Evolutionary conservation across 768 basidiomycete species (phyloP).

Genomic region (Kwoniella shandongensis): DNA sequence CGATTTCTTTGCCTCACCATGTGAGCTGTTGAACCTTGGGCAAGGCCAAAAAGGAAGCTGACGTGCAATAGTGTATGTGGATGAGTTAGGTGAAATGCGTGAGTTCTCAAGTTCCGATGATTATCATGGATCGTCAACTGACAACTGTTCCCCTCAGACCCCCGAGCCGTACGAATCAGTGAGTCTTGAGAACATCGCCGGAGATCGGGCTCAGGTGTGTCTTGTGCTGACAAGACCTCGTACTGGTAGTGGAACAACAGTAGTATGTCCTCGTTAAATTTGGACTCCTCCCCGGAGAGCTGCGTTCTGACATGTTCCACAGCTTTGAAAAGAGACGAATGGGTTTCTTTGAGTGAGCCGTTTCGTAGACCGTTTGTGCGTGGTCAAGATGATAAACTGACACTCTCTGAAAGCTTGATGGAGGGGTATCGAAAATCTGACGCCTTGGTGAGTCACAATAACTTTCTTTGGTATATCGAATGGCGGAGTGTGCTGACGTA

Average conservation of each 20-base stretch:
- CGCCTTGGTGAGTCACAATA: constrained; percentile 30
- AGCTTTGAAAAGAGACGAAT: constrained; percentile 51
- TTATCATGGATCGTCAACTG: background rate
- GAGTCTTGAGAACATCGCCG: no score
- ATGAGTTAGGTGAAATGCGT: constrained; percentile 53
- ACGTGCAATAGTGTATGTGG: constrained; percentile 46
- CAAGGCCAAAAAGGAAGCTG: background rate
- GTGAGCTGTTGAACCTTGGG: constrained; percentile 23
- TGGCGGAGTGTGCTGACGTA: background rate
- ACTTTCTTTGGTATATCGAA: no score
- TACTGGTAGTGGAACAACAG: constrained; percentile 54
- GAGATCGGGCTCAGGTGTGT: no score
- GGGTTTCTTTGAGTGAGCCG: constrained; percentile 49
- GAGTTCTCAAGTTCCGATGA: constrained; percentile 17
- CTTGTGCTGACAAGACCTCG: no score
- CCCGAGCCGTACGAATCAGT: constrained; percentile 48
- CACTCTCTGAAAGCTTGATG: constrained; percentile 29
- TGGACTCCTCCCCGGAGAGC: no score
- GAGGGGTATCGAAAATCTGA: constrained; percentile 53
- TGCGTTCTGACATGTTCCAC: background rate
- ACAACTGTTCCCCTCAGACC: constrained; percentile 20
- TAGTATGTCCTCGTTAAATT: constrained; percentile 34
- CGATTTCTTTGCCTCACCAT: constrained; percentile 52
- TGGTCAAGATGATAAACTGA: background rate
- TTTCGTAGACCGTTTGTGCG: background rate